These are phyloP conservation scores for Hemisphaericaspora xylofermentans DNA, from an alignment of 1,139 yeast genomes.

Conservation along the genomic window DNA sequence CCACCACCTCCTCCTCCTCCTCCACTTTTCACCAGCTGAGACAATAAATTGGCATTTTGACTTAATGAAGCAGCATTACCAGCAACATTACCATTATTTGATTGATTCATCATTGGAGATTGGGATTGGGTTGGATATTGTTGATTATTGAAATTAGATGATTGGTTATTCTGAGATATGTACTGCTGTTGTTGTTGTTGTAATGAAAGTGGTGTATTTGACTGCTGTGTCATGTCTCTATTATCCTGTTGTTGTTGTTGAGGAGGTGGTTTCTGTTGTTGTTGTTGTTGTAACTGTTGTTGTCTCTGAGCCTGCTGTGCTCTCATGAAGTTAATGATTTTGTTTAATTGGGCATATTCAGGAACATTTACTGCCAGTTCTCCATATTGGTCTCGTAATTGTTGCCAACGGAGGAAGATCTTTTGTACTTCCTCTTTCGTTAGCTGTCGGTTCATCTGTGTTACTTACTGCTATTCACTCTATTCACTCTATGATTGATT, in stretches of 20 bases:
- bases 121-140: constrained; percentile 8
- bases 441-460: constrained; percentile 29
- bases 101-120: constrained; percentile 11
- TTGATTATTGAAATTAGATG: constrained; percentile 3
- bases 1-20: constrained; percentile 8
- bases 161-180: constrained; percentile 2
- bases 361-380: constrained; percentile 61
- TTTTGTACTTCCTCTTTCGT: constrained; percentile 46
- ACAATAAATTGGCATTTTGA: constrained; percentile 12
- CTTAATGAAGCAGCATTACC: constrained; percentile 13
- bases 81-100: constrained; percentile 11
- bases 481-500: neutral
- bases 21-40: constrained; percentile 6
- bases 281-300: constrained; percentile 18
- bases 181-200: constrained; percentile 8
- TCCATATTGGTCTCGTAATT: constrained; percentile 60
- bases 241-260: constrained; percentile 11
- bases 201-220: constrained; percentile 10
- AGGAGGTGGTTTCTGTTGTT: constrained; percentile 13
- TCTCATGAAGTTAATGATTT: constrained; percentile 54
- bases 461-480: neutral
- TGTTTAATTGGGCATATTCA: constrained; percentile 60
- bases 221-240: constrained; percentile 8
- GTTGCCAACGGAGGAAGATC: constrained; percentile 58
- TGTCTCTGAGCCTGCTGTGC: constrained; percentile 25